Percentiles rank a stretch among this genome's conserved stretches.
These are phyloP conservation scores for Zangia roseola DNA, from an alignment of 768 basidiomycete species.

Conservation along the genomic window DNA sequence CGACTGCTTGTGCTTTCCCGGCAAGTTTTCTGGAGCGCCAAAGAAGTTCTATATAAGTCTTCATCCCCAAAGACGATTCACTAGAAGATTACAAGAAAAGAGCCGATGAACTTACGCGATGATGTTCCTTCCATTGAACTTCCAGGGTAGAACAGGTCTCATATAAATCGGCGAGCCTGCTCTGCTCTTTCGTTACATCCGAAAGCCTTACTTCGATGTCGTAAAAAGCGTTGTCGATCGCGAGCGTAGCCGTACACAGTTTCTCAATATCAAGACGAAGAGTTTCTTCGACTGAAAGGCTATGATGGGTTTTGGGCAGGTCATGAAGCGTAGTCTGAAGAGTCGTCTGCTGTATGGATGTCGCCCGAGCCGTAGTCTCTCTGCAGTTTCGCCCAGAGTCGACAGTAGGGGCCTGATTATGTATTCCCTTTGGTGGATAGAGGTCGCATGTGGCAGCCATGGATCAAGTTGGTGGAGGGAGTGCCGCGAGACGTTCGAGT, in stretches of 20 bases:
- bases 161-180: constrained; percentile 8
- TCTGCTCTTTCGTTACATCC: constrained; percentile 7
- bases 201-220: constrained; percentile 12
- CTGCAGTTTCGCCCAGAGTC: not conserved
- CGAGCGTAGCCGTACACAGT: constrained; percentile 13
- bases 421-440: not conserved
- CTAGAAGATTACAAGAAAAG: too few species aligned
- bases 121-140: constrained; percentile 16
- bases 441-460: constrained; percentile 10
- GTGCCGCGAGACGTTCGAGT: too few species aligned
- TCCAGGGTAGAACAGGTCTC: constrained; percentile 10
- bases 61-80: not conserved
- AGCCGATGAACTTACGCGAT: constrained; percentile 4
- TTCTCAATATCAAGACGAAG: constrained; percentile 17
- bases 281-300: constrained; percentile 10
- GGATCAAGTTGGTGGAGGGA: too few species aligned
- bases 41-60: constrained; percentile 17
- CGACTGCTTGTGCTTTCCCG: constrained; percentile 15
- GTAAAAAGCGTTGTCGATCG: constrained; percentile 18
- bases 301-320: not conserved
- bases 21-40: constrained; percentile 22
- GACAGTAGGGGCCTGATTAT: not conserved
- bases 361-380: not conserved
- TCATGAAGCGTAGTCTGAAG: not conserved
- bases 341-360: not conserved